Evolutionary conservation across 148 eudicot genomes (phyloP).

Genomic region (Talinum fruticosum): DNA sequence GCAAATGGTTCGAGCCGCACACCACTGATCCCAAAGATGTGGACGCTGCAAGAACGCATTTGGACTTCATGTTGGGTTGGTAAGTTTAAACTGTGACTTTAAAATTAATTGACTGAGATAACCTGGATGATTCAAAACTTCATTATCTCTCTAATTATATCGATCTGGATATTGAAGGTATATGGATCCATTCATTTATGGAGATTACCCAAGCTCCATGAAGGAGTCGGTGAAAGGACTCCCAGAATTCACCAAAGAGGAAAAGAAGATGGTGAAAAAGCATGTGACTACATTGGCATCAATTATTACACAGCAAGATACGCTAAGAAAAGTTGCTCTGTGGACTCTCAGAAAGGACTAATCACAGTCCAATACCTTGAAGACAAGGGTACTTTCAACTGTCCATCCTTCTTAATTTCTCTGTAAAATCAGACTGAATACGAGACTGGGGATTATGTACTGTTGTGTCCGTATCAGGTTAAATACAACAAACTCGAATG

Average conservation of each 20-base stretch:
- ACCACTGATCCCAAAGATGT: constrained; percentile 6
- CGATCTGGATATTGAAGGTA: neutral
- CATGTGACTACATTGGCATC: constrained; percentile 10
- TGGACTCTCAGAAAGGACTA: neutral
- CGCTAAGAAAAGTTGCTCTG: neutral
- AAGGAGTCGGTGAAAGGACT: neutral
- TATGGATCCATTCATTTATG: constrained; percentile 17
- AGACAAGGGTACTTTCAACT: neutral
- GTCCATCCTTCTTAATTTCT: no score
- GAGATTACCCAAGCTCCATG: constrained; percentile 15
- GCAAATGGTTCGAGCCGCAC: constrained; percentile 3
- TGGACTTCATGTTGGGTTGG: constrained; percentile 23
- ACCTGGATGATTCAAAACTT: no score
- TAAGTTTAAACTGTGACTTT: no score
- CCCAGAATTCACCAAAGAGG: constrained; percentile 2
- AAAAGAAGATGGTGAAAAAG: constrained; percentile 6
- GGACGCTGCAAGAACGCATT: neutral
- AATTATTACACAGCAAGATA: constrained; percentile 19
- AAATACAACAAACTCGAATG: no score
- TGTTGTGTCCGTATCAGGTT: no score
- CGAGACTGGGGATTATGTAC: no score
- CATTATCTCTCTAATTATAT: no score
- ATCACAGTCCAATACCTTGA: neutral
- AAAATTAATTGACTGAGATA: no score
- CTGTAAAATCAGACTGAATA: no score